Evolutionary conservation across 495 filamentous ascomycete species (phyloP).

Genomic region (Neurospora sp.): DNA sequence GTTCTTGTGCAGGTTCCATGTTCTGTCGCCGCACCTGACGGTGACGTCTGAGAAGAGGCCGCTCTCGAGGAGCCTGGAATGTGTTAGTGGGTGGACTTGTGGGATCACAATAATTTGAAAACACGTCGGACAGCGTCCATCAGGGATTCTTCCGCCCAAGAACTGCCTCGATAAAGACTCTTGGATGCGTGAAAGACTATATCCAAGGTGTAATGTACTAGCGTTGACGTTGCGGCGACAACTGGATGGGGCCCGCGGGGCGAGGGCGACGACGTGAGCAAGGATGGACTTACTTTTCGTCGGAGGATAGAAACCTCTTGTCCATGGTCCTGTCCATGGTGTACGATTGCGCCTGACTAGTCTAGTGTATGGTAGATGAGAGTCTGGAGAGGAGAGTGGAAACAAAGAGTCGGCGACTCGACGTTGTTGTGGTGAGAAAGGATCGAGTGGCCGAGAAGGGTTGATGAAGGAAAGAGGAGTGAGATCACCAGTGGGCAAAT

Average conservation of each 20-base stretch:
- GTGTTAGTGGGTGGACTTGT: neutral
- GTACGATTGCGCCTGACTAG: neutral
- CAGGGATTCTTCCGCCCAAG: too few species aligned
- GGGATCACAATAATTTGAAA: too few species aligned
- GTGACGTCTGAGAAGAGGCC: constrained; percentile 19
- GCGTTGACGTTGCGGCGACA: too few species aligned
- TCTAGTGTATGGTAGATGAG: neutral
- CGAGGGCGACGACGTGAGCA: too few species aligned
- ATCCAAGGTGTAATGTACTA: too few species aligned
- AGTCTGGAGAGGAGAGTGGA: neutral
- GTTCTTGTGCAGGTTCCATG: constrained; percentile 20
- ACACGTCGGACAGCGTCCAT: too few species aligned
- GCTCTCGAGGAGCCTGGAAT: constrained; percentile 10
- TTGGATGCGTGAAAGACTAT: too few species aligned
- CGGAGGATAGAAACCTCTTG: constrained; percentile 5
- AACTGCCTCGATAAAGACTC: too few species aligned
- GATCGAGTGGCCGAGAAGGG: neutral
- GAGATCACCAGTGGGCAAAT: neutral
- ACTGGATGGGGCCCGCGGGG: neutral
- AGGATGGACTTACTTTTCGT: constrained; percentile 4
- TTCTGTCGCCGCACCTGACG: constrained; percentile 13
- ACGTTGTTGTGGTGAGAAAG: neutral
- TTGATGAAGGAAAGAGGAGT: neutral
- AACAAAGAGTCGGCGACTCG: neutral
- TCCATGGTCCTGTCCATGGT: constrained; percentile 12